phyloP scores from a whole-genome alignment of 2,329 filamentous ascomycete genomes.

The Colletotrichum tanaceti region DNA sequence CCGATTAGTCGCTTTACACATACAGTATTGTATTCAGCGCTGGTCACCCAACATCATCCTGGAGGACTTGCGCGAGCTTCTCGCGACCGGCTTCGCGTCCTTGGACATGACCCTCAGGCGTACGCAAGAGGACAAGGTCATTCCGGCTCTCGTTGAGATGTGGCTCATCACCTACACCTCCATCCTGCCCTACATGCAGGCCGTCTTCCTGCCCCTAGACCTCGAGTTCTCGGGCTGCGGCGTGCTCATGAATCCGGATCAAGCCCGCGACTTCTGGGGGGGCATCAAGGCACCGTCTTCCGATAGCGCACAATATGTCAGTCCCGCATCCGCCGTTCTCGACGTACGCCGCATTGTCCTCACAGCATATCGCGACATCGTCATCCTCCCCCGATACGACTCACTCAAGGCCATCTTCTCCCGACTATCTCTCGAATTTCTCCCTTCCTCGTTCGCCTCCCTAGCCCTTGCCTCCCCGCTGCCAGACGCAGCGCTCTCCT shows the following conservation, averaged over 20 bases:
- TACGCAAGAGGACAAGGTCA: constrained; percentile 86
- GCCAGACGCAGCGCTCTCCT: constrained; percentile 59
- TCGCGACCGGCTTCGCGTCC: constrained; percentile 84
- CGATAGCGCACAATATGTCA: constrained; percentile 56
- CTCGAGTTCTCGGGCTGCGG: constrained; percentile 91
- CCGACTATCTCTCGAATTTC: constrained; percentile 84
- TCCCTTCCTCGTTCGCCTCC: constrained; percentile 65
- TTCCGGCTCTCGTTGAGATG: constrained; percentile 89
- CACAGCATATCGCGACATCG: constrained; percentile 85
- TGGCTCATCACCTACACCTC: constrained; percentile 94
- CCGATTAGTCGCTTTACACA: constrained; percentile 79
- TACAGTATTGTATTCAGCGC: constrained; percentile 81
- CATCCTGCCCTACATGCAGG: constrained; percentile 93
- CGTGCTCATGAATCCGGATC: constrained; percentile 78
- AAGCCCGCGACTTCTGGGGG: constrained; percentile 92
- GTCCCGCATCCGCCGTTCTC: constrained; percentile 66
- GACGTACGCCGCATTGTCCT: constrained; percentile 92
- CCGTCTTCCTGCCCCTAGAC: constrained; percentile 92
- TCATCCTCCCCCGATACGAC: constrained; percentile 91
- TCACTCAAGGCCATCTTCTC: constrained; percentile 91
- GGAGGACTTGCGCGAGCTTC: constrained; percentile 80
- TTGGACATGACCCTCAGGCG: constrained; percentile 85
- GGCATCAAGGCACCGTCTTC: constrained; percentile 64
- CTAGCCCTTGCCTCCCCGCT: constrained; percentile 66
- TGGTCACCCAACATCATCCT: constrained; percentile 77